A percentile compares a stretch with the other conserved stretches of the same genome.
Conservation (phyloP, 108 stramenopile species). For the Stephanodiscus minutulus region DNA sequence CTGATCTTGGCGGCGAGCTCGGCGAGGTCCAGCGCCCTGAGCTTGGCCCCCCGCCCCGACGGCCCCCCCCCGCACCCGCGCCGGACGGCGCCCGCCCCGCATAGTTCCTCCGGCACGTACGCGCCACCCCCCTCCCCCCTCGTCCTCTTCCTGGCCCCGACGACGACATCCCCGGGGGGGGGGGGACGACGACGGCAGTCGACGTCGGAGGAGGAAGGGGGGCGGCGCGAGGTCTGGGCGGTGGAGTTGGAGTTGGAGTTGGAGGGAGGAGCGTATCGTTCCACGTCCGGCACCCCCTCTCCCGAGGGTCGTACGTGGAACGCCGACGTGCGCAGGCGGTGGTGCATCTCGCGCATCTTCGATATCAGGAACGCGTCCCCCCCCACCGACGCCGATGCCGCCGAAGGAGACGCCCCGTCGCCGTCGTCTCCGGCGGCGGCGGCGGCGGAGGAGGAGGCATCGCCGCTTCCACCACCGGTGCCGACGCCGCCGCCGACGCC, state of each 20-base stretch:
- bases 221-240: too few species aligned
- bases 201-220: too few species aligned
- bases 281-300: conserved; percentile 54
- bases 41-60: not conserved
- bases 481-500: not conserved
- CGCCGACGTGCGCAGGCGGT: conserved; percentile 54
- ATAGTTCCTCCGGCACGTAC: not conserved
- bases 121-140: not conserved
- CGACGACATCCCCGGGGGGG: not conserved
- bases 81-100: not conserved
- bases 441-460: too few species aligned
- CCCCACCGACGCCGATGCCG: too few species aligned
- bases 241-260: too few species aligned
- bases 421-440: too few species aligned
- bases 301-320: conserved; percentile 48
- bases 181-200: too few species aligned
- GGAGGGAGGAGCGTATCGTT: too few species aligned
- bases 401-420: too few species aligned
- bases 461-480: not conserved
- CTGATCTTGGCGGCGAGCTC: not conserved
- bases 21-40: not conserved
- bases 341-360: conserved; percentile 61
- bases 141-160: not conserved
- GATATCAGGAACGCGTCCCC: conserved; percentile 30
- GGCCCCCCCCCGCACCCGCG: too few species aligned